Conservation (phyloP, 352 stramenopile genomes). For the Phytophthora tubulina region DNA sequence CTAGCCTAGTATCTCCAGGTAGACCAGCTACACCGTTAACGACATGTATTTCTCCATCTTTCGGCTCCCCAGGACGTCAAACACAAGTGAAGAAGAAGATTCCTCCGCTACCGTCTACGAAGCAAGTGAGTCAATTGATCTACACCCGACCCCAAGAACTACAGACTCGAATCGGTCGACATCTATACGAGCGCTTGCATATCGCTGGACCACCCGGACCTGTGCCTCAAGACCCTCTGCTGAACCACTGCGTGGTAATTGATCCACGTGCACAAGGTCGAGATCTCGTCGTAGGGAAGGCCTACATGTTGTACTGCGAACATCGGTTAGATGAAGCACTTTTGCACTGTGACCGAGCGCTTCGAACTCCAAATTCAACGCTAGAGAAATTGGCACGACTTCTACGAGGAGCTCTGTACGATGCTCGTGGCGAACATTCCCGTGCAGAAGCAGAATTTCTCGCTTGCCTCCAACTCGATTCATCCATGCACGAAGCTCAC, state of each 20-base stretch:
- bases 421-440: slow-evolving; percentile 53
- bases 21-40: slow-evolving; percentile 12
- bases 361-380: slow-evolving; percentile 60
- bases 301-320: slow-evolving; percentile 67
- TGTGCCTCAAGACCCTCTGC: slow-evolving; percentile 66
- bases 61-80: slow-evolving; percentile 1
- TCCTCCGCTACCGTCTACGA: slow-evolving; percentile 59
- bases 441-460: slow-evolving; percentile 63
- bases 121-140: slow-evolving; percentile 71
- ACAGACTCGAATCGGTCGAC: slow-evolving; percentile 65
- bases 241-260: slow-evolving; percentile 74
- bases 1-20: slow-evolving; percentile 23
- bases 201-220: slow-evolving; percentile 49
- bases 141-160: slow-evolving; percentile 77
- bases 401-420: slow-evolving; percentile 66
- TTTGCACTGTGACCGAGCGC: slow-evolving; percentile 59
- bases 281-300: slow-evolving; percentile 61
- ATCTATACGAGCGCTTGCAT: slow-evolving; percentile 65
- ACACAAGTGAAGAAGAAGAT: slow-evolving; percentile 51
- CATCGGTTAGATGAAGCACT: slow-evolving; percentile 67
- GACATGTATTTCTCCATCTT: slow-evolving; percentile 20
- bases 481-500: slow-evolving; percentile 66
- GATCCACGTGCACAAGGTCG: slow-evolving; percentile 55
- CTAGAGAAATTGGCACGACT: slow-evolving; percentile 71
- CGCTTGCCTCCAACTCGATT: slow-evolving; percentile 51